phyloP scores from a whole-genome alignment of 1,284 basidiomycete species.

The Pseudozyma hubeiensis region DNA sequence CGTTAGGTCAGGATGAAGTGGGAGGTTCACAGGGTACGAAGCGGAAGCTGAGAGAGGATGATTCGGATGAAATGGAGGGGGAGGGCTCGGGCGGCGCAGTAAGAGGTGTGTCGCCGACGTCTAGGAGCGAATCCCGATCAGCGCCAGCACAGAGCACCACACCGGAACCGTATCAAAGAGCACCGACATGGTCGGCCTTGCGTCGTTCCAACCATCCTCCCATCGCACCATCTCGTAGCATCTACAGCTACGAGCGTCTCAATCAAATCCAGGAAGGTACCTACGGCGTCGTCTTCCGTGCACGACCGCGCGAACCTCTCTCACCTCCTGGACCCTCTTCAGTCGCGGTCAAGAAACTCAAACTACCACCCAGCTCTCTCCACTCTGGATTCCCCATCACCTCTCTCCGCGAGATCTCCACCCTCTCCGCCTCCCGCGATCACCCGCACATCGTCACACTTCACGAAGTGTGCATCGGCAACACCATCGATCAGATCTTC shows the following conservation, averaged over 20 bases:
- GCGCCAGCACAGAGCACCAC: neutral
- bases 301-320: slow-evolving; percentile 70
- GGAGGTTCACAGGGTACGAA: too few species aligned
- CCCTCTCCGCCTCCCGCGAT: slow-evolving; percentile 78
- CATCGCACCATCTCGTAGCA: slow-evolving; percentile 55
- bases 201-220: slow-evolving; percentile 45
- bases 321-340: neutral
- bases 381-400: slow-evolving; percentile 99
- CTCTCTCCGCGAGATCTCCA: slow-evolving; percentile 90
- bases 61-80: neutral
- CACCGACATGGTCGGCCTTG: slow-evolving; percentile 13
- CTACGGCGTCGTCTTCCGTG: slow-evolving; percentile 96
- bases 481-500: slow-evolving; percentile 98
- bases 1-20: too few species aligned
- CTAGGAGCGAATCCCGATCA: neutral
- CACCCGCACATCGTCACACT: slow-evolving; percentile 91
- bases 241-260: slow-evolving; percentile 71
- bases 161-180: neutral
- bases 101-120: too few species aligned
- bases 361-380: slow-evolving; percentile 80
- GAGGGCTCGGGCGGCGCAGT: too few species aligned
- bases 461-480: slow-evolving; percentile 97
- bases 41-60: neutral
- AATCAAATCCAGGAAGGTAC: slow-evolving; percentile 99
- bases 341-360: slow-evolving; percentile 96